Conservation (phyloP, 352 stramenopile species). For the Blastocystis sp. region DNA sequence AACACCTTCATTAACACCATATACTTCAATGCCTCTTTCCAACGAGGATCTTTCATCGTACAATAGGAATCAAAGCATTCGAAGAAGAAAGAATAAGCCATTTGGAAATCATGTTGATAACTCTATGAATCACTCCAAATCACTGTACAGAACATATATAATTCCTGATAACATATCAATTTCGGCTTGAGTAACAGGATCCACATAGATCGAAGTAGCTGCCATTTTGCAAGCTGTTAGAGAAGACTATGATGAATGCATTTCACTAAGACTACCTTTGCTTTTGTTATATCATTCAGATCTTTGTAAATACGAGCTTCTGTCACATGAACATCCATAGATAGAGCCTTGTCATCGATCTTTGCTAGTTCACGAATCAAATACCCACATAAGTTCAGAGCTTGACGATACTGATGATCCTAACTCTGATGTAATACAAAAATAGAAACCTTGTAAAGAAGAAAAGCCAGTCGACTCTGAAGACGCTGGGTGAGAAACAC, state of each 20-base stretch:
- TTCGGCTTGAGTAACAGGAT: slow-evolving; percentile 83
- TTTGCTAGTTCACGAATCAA: slow-evolving; percentile 94
- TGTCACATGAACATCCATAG: slow-evolving; percentile 95
- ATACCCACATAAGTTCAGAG: slow-evolving; percentile 83
- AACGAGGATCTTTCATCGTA: slow-evolving; percentile 77
- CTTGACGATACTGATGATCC: slow-evolving; percentile 77
- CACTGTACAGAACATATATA: slow-evolving; percentile 64
- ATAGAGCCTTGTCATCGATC: slow-evolving; percentile 96
- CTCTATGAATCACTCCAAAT: slow-evolving; percentile 79
- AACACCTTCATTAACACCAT: slow-evolving; percentile 94
- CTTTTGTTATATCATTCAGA: slow-evolving; percentile 90
- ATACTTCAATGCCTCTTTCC: slow-evolving; percentile 85
- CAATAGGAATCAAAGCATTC: slow-evolving; percentile 90
- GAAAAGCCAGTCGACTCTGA: slow-evolving; percentile 81
- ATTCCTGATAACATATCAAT: slow-evolving; percentile 69
- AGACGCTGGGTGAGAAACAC: slow-evolving; percentile 95
- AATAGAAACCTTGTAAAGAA: slow-evolving; percentile 62
- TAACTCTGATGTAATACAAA: slow-evolving; percentile 71
- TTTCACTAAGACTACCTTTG: slow-evolving; percentile 67
- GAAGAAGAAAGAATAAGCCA: slow-evolving; percentile 97
- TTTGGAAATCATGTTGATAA: slow-evolving; percentile 97
- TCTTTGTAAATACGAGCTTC: slow-evolving; percentile 93
- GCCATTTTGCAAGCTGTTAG: slow-evolving; percentile 90
- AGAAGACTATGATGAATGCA: slow-evolving; percentile 75
- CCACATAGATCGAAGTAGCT: slow-evolving; percentile 94